These are phyloP conservation scores for Bipolaris zeicola DNA, from an alignment of 2,329 filamentous ascomycete species.

Conservation along the genomic window DNA sequence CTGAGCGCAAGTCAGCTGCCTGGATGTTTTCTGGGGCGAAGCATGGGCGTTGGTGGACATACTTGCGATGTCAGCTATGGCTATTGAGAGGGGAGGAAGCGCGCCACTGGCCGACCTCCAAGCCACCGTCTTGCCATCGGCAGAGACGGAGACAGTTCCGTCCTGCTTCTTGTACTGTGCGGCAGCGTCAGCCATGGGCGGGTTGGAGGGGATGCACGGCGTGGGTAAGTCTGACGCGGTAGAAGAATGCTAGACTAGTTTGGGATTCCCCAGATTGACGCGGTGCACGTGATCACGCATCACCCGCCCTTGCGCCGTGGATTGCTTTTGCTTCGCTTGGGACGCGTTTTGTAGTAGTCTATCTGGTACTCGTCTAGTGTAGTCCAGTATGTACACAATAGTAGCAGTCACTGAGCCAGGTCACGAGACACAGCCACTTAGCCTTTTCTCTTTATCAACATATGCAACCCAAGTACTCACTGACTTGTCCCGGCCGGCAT, in stretches of 20 bases:
- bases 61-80: conserved; percentile 82
- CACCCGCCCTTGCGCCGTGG: not conserved
- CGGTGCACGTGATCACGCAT: conserved; percentile 19
- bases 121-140: conserved; percentile 73
- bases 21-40: conserved; percentile 6
- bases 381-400: too few relatives aligned
- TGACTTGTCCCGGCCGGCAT: too few relatives aligned
- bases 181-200: conserved; percentile 45
- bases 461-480: too few relatives aligned
- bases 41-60: conserved; percentile 42
- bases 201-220: conserved; percentile 12
- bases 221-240: conserved; percentile 6
- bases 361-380: too few relatives aligned
- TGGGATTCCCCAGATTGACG: conserved; percentile 22
- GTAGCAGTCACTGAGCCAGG: not conserved
- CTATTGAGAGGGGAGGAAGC: conserved; percentile 69
- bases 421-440: not conserved
- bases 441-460: too few relatives aligned
- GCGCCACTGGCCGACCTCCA: conserved; percentile 76
- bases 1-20: conserved; percentile 52
- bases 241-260: conserved; percentile 13
- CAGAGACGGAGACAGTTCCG: conserved; percentile 76
- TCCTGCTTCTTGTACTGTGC: conserved; percentile 92
- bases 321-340: not conserved
- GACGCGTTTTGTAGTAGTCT: not conserved